Percentiles rank a stretch among this genome's conserved stretches.
phyloP scores from a whole-genome alignment of 441 rosid genomes.

The Syzygium syzygioides region DNA sequence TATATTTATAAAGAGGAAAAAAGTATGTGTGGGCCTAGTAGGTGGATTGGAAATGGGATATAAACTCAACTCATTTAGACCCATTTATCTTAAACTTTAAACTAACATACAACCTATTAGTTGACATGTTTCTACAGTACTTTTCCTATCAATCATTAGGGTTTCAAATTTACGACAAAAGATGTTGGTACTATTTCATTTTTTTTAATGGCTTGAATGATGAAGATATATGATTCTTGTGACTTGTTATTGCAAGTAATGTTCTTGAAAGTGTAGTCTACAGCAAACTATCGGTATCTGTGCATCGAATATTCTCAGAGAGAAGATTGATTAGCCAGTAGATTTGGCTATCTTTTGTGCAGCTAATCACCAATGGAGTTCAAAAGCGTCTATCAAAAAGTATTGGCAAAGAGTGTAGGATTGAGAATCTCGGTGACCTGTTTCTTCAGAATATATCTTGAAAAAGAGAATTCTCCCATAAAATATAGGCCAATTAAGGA shows the following conservation, averaged over 20 bases:
- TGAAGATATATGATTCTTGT: too few relatives aligned
- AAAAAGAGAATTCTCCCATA: not conserved
- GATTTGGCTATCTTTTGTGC: not conserved
- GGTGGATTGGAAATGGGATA: too few relatives aligned
- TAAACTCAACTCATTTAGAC: too few relatives aligned
- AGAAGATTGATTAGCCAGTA: not conserved
- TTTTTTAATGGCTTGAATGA: not conserved
- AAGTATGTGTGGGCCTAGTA: too few relatives aligned
- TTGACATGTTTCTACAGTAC: too few relatives aligned
- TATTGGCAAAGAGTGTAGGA: not conserved
- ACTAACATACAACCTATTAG: too few relatives aligned
- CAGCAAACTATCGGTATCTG: too few relatives aligned
- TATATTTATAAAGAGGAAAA: too few relatives aligned
- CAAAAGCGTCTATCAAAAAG: slow-evolving; percentile 1
- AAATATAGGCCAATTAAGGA: slow-evolving; percentile 1
- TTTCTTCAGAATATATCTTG: not conserved
- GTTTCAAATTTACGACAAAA: not conserved
- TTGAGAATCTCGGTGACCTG: not conserved
- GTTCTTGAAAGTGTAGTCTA: too few relatives aligned
- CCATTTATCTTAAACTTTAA: too few relatives aligned
- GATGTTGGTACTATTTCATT: not conserved
- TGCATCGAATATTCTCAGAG: too few relatives aligned
- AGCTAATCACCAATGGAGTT: slow-evolving; percentile 7
- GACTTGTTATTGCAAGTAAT: too few relatives aligned
- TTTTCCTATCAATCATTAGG: not conserved